Conservation (phyloP, 805 yeast genomes). For the Wickerhamiella siamensis region DNA sequence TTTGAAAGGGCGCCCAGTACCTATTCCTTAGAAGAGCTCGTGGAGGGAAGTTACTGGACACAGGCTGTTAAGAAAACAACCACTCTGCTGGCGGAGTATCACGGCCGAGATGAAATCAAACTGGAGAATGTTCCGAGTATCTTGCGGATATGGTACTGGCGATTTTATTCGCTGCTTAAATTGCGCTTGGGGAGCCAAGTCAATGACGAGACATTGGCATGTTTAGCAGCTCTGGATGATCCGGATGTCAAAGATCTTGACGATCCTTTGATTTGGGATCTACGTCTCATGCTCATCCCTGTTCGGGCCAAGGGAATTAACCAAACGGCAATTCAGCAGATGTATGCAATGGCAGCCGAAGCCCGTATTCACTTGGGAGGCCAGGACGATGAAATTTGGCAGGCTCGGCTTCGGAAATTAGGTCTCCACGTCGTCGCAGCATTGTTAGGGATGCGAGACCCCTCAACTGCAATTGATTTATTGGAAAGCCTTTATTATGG, state of each 20-base stretch:
- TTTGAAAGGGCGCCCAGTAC: not conserved
- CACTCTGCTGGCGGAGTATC: not conserved
- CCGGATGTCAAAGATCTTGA: constrained; percentile 14
- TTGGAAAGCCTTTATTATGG: constrained; percentile 14
- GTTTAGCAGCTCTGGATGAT: constrained; percentile 18
- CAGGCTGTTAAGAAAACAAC: not conserved
- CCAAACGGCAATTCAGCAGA: constrained; percentile 21
- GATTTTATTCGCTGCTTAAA: constrained; percentile 20
- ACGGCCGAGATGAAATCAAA: not conserved
- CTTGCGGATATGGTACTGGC: constrained; percentile 20
- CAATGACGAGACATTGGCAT: constrained; percentile 22
- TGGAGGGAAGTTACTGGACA: not conserved
- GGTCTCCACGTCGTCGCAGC: constrained; percentile 24
- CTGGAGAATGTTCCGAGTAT: constrained; percentile 6
- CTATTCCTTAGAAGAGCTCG: not conserved
- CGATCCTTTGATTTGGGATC: constrained; percentile 23
- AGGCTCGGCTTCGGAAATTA: constrained; percentile 16
- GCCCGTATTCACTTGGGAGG: constrained; percentile 19
- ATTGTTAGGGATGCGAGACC: constrained; percentile 23
- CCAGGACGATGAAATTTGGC: constrained; percentile 11
- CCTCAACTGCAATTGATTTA: constrained; percentile 22
- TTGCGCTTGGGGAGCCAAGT: constrained; percentile 18
- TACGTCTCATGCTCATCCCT: constrained; percentile 22
- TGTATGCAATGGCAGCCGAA: constrained; percentile 25
- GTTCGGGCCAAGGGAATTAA: constrained; percentile 24